phyloP scores from a whole-genome alignment of 257 asterid species.

The Solanum appendiculatum region DNA sequence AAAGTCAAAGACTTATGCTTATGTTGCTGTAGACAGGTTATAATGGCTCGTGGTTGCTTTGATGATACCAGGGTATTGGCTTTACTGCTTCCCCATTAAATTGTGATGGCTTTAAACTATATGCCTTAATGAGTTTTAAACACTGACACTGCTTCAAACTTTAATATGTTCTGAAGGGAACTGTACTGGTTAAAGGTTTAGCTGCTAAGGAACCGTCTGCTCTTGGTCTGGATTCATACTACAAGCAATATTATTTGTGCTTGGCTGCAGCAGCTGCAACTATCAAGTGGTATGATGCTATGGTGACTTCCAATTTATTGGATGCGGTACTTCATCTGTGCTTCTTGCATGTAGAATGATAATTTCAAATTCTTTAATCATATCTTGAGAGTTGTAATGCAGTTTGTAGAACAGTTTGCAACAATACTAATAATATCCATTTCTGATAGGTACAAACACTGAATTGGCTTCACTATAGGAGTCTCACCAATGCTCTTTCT shows the following conservation, averaged over 20 bases:
- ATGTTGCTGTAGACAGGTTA: conserved; percentile 39
- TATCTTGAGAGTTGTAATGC: not conserved
- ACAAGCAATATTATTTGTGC: conserved; percentile 95
- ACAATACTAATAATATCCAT: not conserved
- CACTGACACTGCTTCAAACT: conserved; percentile 15
- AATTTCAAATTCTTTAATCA: not conserved
- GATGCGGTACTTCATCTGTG: not conserved
- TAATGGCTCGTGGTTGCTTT: conserved; percentile 81
- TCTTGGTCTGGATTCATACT: conserved; percentile 83
- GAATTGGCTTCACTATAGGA: not conserved
- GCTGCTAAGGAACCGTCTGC: conserved; percentile 95
- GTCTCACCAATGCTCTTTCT: not conserved
- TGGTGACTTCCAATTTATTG: not conserved
- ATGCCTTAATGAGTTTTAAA: conserved; percentile 1
- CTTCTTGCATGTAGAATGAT: not conserved
- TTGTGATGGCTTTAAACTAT: not conserved
- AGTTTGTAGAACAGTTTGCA: not conserved
- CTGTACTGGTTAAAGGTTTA: conserved; percentile 63
- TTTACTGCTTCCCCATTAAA: not conserved
- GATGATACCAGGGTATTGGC: conserved; percentile 81
- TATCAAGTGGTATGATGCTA: conserved; percentile 68
- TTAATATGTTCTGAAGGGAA: conserved; percentile 49
- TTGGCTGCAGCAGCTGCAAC: conserved; percentile 99
- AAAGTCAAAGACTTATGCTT: conserved; percentile 8
- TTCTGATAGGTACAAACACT: not conserved